Conservation (phyloP, 31 red algal genomes). For the Asparagopsis taxiformis region DNA sequence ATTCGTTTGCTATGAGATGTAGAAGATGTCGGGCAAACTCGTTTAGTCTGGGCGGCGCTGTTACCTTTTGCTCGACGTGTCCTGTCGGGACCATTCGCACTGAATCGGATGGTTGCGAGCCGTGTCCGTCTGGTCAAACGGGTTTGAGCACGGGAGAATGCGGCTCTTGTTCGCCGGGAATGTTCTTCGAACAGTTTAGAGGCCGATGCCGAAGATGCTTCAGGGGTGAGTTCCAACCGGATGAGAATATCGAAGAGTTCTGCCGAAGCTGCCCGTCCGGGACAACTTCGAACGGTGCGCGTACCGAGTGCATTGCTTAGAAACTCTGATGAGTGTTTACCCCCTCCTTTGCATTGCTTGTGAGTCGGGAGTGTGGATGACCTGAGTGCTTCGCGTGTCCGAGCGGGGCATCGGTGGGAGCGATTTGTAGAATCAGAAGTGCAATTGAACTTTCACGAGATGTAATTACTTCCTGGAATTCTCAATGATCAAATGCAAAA, state of each 20-base stretch:
- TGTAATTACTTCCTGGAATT: no score
- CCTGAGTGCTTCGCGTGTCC: no score
- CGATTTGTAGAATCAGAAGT: no score
- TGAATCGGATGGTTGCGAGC: not conserved
- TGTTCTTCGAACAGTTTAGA: not conserved
- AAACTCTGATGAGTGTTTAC: no score
- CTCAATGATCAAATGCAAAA: no score
- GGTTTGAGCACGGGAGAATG: not conserved
- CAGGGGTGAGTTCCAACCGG: not conserved
- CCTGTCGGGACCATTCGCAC: not conserved
- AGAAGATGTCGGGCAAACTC: slow-evolving; percentile 8
- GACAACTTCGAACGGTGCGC: not conserved
- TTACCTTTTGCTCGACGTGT: not conserved
- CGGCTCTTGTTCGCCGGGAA: not conserved
- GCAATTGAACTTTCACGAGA: no score
- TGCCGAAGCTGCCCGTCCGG: not conserved
- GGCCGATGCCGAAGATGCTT: not conserved
- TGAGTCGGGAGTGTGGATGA: no score
- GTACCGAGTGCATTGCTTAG: not conserved
- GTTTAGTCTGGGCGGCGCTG: slow-evolving; percentile 7
- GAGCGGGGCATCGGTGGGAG: no score
- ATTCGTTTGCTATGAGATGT: slow-evolving; percentile 1
- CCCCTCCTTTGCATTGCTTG: no score
- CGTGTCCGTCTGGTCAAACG: not conserved
- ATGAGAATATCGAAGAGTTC: not conserved